These are phyloP conservation scores for Pseudogymnoascus sp. DNA, from an alignment of 2,329 filamentous ascomycete species.

Conservation along the genomic window DNA sequence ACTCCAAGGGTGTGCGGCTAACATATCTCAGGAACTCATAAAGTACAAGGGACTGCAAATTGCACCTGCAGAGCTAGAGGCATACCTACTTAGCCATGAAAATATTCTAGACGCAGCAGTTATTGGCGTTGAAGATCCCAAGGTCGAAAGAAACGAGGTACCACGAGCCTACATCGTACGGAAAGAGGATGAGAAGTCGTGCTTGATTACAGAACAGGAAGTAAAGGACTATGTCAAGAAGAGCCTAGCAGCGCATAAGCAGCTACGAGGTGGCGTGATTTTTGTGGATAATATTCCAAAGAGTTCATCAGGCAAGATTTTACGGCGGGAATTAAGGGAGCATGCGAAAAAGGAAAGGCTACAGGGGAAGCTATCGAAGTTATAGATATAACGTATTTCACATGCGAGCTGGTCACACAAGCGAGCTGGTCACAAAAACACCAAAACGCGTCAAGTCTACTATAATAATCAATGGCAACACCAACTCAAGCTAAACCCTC, in stretches of 20 bases:
- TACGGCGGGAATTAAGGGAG: slow-evolving; percentile 28
- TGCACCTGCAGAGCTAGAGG: slow-evolving; percentile 40
- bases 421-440: too few relatives aligned
- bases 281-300: slow-evolving; percentile 31
- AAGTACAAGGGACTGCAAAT: slow-evolving; percentile 43
- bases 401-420: too few relatives aligned
- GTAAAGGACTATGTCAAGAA: slow-evolving; percentile 27
- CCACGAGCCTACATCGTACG: slow-evolving; percentile 36
- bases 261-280: slow-evolving; percentile 29
- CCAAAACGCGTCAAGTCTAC: too few relatives aligned
- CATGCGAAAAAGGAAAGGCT: slow-evolving; percentile 16
- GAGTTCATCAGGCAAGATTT: slow-evolving; percentile 31
- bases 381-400: too few relatives aligned
- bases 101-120: slow-evolving; percentile 37
- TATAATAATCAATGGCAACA: too few relatives aligned
- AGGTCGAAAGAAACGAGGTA: slow-evolving; percentile 28
- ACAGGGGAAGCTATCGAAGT: not conserved
- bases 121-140: slow-evolving; percentile 32
- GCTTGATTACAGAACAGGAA: slow-evolving; percentile 23
- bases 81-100: slow-evolving; percentile 33
- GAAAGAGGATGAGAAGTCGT: slow-evolving; percentile 21
- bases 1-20: slow-evolving; percentile 3
- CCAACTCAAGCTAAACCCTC: too few relatives aligned
- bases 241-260: slow-evolving; percentile 27
- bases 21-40: slow-evolving; percentile 34